A percentile compares a stretch with the other conserved stretches of the same genome.
phyloP scores from a whole-genome alignment of 306 rosid genomes.

The Lagenaria siceraria region DNA sequence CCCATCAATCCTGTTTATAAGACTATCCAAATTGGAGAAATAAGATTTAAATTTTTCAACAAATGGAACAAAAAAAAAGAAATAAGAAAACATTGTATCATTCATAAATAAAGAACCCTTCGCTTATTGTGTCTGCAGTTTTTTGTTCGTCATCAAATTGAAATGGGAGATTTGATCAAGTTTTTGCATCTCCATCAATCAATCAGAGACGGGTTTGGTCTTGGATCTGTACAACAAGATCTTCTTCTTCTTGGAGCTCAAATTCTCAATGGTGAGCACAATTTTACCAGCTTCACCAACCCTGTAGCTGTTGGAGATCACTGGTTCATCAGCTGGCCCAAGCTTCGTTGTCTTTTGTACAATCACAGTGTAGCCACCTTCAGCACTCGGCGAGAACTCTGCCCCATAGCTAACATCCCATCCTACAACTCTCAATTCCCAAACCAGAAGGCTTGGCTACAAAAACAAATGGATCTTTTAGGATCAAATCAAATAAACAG shows the following conservation, averaged over 20 bases:
- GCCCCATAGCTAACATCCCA: conserved; percentile 88
- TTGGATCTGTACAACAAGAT: conserved; percentile 81
- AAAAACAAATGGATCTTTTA: background rate
- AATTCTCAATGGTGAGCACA: conserved; percentile 73
- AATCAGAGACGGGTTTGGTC: conserved; percentile 50
- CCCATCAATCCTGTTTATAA: conserved; percentile 8
- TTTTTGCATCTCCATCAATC: conserved; percentile 19
- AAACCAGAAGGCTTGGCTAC: conserved; percentile 45
- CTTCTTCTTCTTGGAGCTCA: conserved; percentile 87
- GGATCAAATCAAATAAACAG: background rate
- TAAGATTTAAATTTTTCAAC: conserved; percentile 18
- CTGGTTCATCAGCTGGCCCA: conserved; percentile 47
- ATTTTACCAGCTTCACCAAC: conserved; percentile 66
- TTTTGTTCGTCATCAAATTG: background rate
- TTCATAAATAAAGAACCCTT: conserved; percentile 16
- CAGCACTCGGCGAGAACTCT: conserved; percentile 64
- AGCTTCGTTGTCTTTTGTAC: conserved; percentile 67
- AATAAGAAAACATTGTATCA: conserved; percentile 16
- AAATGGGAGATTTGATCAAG: too few species aligned
- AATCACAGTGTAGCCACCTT: conserved; percentile 72
- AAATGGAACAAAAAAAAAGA: conserved; percentile 4
- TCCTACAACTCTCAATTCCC: conserved; percentile 79
- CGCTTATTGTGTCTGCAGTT: background rate
- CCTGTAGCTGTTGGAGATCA: conserved; percentile 50
- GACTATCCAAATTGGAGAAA: background rate